Evolutionary conservation across 2,329 filamentous ascomycete species (phyloP).

Genomic region (Verticillium zaregamsianum): DNA sequence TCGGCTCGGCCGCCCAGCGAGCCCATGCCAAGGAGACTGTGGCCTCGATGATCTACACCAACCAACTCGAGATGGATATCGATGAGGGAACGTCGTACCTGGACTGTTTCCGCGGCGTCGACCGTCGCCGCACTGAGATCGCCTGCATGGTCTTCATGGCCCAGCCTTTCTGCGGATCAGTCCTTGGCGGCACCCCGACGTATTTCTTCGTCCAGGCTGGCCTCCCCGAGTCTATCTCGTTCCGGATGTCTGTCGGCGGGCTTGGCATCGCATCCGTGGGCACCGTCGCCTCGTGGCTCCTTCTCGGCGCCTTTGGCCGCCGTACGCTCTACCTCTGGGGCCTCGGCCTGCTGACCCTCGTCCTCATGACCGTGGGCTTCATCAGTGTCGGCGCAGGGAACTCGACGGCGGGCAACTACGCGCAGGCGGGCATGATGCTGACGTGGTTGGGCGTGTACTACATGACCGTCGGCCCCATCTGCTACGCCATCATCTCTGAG

Average conservation of each 20-base stretch:
- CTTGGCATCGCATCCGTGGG: conserved; percentile 31
- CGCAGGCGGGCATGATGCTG: neutral
- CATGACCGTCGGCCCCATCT: conserved; percentile 35
- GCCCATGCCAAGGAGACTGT: conserved; percentile 7
- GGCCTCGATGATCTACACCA: conserved; percentile 15
- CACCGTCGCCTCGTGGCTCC: conserved; percentile 38
- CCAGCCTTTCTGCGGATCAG: conserved; percentile 25
- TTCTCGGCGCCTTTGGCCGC: conserved; percentile 37
- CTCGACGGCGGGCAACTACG: neutral
- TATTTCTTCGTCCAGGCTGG: conserved; percentile 32
- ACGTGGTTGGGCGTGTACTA: conserved; percentile 14
- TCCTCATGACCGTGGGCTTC: conserved; percentile 37
- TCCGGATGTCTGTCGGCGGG: conserved; percentile 25
- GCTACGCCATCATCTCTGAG: conserved; percentile 27
- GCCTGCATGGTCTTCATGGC: conserved; percentile 26
- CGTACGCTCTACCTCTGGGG: conserved; percentile 36
- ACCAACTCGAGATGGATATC: conserved; percentile 17
- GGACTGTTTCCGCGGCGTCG: conserved; percentile 38
- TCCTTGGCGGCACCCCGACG: conserved; percentile 18
- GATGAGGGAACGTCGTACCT: conserved; percentile 31
- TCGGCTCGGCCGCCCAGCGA: neutral
- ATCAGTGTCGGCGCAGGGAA: neutral
- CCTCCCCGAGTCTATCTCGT: conserved; percentile 18
- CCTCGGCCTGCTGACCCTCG: conserved; percentile 26
- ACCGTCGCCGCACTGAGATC: conserved; percentile 34